Evolutionary conservation across 1,284 basidiomycete species (phyloP).

Genomic region (Malassezia slooffiae): DNA sequence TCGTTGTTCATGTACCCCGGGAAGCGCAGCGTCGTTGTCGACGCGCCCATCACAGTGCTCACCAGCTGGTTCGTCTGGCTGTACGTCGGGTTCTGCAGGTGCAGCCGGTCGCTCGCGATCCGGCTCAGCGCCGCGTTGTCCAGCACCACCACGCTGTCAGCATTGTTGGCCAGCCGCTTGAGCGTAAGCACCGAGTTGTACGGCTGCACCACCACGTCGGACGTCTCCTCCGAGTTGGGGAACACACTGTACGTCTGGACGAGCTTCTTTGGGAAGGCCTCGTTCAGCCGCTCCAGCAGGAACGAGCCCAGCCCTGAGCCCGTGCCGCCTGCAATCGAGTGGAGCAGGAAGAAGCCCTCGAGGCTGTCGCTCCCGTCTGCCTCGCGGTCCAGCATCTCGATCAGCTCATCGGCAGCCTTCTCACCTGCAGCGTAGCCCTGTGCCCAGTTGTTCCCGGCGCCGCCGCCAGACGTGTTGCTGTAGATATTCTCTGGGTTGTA

Average conservation of each 20-base stretch:
- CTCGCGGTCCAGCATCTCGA: slow-evolving; percentile 98
- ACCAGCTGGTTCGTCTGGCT: slow-evolving; percentile 51
- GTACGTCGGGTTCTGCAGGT: slow-evolving; percentile 80
- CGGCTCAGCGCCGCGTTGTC: slow-evolving; percentile 89
- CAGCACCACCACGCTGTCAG: slow-evolving; percentile 91
- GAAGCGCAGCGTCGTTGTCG: slow-evolving; percentile 91
- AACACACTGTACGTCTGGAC: slow-evolving; percentile 99
- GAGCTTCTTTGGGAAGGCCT: slow-evolving; percentile 96
- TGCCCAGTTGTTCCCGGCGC: slow-evolving; percentile 98
- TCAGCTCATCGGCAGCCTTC: slow-evolving; percentile 85
- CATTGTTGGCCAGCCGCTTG: slow-evolving; percentile 87
- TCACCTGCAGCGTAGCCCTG: slow-evolving; percentile 77
- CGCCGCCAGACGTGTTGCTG: slow-evolving; percentile 85
- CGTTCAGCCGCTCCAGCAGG: slow-evolving; percentile 86
- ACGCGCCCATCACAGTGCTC: slow-evolving; percentile 56
- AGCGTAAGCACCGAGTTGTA: slow-evolving; percentile 92
- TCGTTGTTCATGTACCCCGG: slow-evolving; percentile 99
- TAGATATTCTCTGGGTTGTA: slow-evolving; percentile 99
- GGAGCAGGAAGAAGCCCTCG: slow-evolving; percentile 97
- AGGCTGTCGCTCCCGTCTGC: slow-evolving; percentile 95
- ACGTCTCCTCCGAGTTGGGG: slow-evolving; percentile 57
- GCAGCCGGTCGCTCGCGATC: slow-evolving; percentile 80
- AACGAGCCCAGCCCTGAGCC: slow-evolving; percentile 96
- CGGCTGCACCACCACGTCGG: slow-evolving; percentile 63
- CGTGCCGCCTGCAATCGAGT: slow-evolving; percentile 96